Base-by-base conservation (phyloP, 805 yeast species). In the Kuraishia molischiana region DNA sequence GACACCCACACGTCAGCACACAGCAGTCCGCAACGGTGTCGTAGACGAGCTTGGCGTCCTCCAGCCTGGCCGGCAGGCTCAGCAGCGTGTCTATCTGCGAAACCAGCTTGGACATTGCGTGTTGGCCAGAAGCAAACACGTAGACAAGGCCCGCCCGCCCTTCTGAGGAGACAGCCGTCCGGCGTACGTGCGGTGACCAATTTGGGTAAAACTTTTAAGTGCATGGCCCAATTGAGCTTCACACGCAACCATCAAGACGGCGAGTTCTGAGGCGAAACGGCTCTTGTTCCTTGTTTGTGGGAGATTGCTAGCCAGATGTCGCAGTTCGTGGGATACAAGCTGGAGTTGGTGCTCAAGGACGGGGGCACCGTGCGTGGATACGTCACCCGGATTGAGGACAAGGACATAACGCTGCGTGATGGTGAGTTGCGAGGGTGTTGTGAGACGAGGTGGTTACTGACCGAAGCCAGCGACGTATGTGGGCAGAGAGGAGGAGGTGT, bases 361-460 rank as follows among this genome's bases (percentile, higher is more conserved):
- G 38, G 38, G 3, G 68, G 63, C 32, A 45, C 50, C 15, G 58
- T 70, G 22, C 48, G 49, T 34, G 72, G 75, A 14, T 49, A 50
- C n/a, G 61, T 66, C n/a, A 56, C 59, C n/a, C 59, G 58, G 38
- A 66, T 67, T 24, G 58, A 54, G n/a, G 54, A 61, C 14, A 64
- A 64, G 40, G 56, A 59, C 11, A 44, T 69, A 18, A 53, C 58
- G 4, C 48, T 69, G 28, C 52, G 57, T 24, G 59, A 66, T 38
- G 74, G 69, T 34, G 46, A 36, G 40, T 49, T 19, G 9, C 14
- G 5, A 32, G 50, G n/a, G n/a, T n/a, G n/a, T n/a, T n/a, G n/a
- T n/a, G n/a, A n/a, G n/a, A n/a, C n/a, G n/a, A n/a, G n/a, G 26
- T 22, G 26, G 26, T 22, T 22, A 22, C 10, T 8, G 26, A 22